These are phyloP conservation scores for Aureobasidium subglaciale DNA, from an alignment of 2,329 filamentous ascomycete genomes.

Conservation along the genomic window DNA sequence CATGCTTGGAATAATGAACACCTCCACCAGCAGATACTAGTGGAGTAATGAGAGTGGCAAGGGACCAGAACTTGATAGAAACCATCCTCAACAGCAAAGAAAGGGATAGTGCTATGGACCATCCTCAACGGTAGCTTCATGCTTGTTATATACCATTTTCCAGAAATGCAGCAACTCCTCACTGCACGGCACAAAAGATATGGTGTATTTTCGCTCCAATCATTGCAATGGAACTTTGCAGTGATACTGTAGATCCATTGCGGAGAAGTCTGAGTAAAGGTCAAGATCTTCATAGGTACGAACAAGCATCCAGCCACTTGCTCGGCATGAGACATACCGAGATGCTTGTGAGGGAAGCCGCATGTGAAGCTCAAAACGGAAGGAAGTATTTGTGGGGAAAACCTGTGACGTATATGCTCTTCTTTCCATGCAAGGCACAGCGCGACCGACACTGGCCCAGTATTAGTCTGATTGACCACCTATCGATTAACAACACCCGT, in stretches of 20 bases:
- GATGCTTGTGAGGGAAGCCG: background rate
- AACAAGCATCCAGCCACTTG: slow-evolving; percentile 2
- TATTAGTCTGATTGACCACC: too few relatives aligned
- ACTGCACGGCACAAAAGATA: background rate
- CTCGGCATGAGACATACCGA: slow-evolving; percentile 8
- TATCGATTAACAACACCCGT: background rate
- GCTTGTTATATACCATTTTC: background rate
- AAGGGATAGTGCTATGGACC: too few relatives aligned
- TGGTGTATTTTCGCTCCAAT: slow-evolving; percentile 1
- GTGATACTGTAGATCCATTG: background rate
- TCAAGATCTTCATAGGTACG: background rate
- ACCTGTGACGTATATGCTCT: background rate
- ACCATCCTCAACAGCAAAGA: background rate
- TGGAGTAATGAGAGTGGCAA: background rate
- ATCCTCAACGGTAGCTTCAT: too few relatives aligned
- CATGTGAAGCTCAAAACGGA: background rate
- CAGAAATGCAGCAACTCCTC: background rate
- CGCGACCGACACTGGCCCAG: too few relatives aligned
- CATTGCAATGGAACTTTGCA: background rate
- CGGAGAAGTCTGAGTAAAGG: background rate
- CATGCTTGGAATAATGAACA: background rate
- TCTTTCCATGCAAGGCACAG: slow-evolving; percentile 1
- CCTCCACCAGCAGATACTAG: background rate
- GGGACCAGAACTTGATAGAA: background rate
- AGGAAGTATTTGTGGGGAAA: background rate